Conservation (phyloP, 2,329 filamentous ascomycete genomes). For the Trichoderma sp. region DNA sequence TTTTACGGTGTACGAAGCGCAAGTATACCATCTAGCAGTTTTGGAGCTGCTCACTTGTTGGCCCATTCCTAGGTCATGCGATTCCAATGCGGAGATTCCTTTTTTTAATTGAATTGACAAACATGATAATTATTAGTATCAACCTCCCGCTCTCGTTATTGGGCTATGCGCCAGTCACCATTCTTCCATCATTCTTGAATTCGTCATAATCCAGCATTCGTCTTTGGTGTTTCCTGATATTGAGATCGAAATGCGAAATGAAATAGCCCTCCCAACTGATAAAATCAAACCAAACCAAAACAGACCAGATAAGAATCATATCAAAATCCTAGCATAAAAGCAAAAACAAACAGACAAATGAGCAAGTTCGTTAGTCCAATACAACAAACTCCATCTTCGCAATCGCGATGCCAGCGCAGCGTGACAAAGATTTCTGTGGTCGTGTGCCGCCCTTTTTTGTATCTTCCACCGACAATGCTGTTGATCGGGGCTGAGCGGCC, state of each 20-base stretch:
- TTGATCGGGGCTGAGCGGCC: background rate
- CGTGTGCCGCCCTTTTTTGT: background rate
- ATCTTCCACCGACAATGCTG: background rate
- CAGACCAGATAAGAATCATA: background rate
- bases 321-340: background rate
- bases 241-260: background rate
- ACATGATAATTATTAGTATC: conserved; percentile 15
- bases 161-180: conserved; percentile 10
- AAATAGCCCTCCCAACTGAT: background rate
- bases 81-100: background rate
- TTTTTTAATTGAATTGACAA: background rate
- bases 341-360: background rate
- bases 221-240: background rate
- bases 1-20: background rate
- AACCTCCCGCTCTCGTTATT: background rate
- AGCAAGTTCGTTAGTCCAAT: background rate
- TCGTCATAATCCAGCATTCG: conserved; percentile 5
- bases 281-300: background rate
- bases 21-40: background rate
- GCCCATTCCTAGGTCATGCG: background rate
- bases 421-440: background rate
- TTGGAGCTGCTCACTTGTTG: background rate
- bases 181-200: conserved; percentile 14
- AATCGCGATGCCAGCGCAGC: background rate
- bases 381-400: conserved; percentile 11